Base-by-base conservation (phyloP, 2,329 filamentous ascomycete genomes). In the Bipolaris oryzae region DNA sequence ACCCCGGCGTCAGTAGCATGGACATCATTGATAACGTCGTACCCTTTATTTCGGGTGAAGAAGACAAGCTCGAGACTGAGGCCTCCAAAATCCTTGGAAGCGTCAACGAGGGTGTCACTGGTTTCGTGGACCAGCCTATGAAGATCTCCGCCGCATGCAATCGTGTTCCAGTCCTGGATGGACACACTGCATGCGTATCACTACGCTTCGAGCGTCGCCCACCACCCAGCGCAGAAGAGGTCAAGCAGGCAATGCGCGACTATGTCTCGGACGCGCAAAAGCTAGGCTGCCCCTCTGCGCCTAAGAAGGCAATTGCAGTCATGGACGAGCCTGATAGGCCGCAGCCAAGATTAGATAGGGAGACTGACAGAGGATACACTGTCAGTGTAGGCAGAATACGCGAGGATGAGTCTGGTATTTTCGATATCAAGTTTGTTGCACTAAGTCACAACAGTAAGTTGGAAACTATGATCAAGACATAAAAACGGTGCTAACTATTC, bases 21-120 rank as follows among this genome's bases (percentile, higher is more conserved):
- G 95, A 98, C 77, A 89, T 98, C 59, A 81, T 98, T 60, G 95
- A 98, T 80, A 98, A 98, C 74, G 89, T 98, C 1, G 91, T 99
- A 42, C 95, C 95, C 7, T 97, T 87, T 78, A 99, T 98, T 74
- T 84, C 85, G 1, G 93, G 93, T 56, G 95, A 98, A 79, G 95
- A 98, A 77, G 93, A 96, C 77, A 98, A 98, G 82, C 86, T 98
- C 28, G 91, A 96, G 81, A 90, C 89, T 3, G 95, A 98, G 78
- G 93, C 95, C 2, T 89, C 91, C 70, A 98, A 98, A 85, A 98
- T 98, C 68, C 84, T 98, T 2, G 94, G 95, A 50, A 76, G 77
- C 33, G 80, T 97, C 68, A 91, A 91, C 70, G 77, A 79, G 38
- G 87, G 89, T 16, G 82, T 85, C 16, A 92, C 89, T 5, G 89